Percentiles rank a stretch among this genome's conserved stretches.
phyloP scores from a whole-genome alignment of 345 rosid genomes.

The Microthlaspi erraticum region DNA sequence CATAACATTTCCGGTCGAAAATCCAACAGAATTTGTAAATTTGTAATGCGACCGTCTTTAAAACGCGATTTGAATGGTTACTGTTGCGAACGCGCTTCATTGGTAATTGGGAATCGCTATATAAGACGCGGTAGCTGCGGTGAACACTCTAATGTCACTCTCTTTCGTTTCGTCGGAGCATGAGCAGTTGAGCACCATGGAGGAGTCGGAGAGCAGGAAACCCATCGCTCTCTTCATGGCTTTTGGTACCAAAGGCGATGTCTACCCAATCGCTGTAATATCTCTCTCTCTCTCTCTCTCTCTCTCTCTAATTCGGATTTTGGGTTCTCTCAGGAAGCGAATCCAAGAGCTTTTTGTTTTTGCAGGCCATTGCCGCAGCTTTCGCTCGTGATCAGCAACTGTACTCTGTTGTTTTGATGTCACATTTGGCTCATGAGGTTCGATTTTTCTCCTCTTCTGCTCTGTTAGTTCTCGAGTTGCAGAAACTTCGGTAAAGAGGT shows the following conservation, averaged over 20 bases:
- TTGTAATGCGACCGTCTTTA: neutral
- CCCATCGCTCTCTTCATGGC: constrained; percentile 77
- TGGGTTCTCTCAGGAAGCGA: constrained; percentile 14
- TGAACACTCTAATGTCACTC: neutral
- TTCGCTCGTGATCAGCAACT: constrained; percentile 62
- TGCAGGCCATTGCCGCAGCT: constrained; percentile 82
- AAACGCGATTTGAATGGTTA: constrained; percentile 24
- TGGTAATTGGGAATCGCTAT: constrained; percentile 6
- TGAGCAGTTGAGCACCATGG: constrained; percentile 30
- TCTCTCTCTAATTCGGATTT: neutral
- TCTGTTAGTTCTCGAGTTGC: constrained; percentile 21
- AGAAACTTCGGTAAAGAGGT: constrained; percentile 15
- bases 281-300: constrained; percentile 42
- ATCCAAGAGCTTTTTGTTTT: neutral
- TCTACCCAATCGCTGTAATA: constrained; percentile 74
- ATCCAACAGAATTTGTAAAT: neutral
- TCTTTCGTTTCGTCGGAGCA: constrained; percentile 19
- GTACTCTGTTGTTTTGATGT: constrained; percentile 62
- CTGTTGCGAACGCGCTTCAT: constrained; percentile 4
- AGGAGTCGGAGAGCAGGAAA: constrained; percentile 46
- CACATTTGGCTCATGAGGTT: constrained; percentile 86
- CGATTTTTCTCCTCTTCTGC: neutral
- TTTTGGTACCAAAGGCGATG: constrained; percentile 90
- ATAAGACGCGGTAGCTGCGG: constrained; percentile 26
- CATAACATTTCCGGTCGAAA: no score